Base-by-base conservation (phyloP, 2,329 filamentous ascomycete genomes). In the Uncinocarpus reesii region DNA sequence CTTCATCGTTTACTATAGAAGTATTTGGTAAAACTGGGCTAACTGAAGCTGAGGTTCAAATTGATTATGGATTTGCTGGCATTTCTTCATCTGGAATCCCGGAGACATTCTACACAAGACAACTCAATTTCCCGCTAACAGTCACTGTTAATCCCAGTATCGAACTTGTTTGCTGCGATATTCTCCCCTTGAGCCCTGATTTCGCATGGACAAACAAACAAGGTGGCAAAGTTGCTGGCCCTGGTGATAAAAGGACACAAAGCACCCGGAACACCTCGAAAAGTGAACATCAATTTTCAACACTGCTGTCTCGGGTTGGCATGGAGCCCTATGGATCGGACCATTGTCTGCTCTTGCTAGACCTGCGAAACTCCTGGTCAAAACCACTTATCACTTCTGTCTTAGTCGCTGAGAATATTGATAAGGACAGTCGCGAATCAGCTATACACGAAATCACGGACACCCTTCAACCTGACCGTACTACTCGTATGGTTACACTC, bases 131-230 rank as follows among this genome's bases (percentile, higher is more conserved):
- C 23, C 84, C 87, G 11, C 71, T 96, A 49, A 86, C 83, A 0
- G 78, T 95, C 13, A 95, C 90, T 4, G 90, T 96, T 41, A 95
- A 95, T 60, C 85, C 88, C 2, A 92, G 87, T 59, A 75, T 95
- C 21, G 87, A 95, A 59, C 72, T 95, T 7, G 76, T 81, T 28
- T 77, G 86, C 31, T 80, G 89, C 55, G 89, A 95, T 59, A 74
- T 93, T 15, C 65, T 92, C 28, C 81, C 87, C 0, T 75, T 94
- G 8, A 79, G 79, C 41, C 77, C 79, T 8, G 72, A 77, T 42
- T 78, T 92, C 45, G 82, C 83, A 0, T 86, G 84, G 79, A 64
- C 64, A 47, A 70, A 70, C 46, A 58, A 58, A 20, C 49, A 55
- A 7, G 16, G 48, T 32, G 41, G 51, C 29, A 24, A 41, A 4